Evolutionary conservation across 1,284 basidiomycete genomes (phyloP).

Genomic region (Neolentinus lepideus): DNA sequence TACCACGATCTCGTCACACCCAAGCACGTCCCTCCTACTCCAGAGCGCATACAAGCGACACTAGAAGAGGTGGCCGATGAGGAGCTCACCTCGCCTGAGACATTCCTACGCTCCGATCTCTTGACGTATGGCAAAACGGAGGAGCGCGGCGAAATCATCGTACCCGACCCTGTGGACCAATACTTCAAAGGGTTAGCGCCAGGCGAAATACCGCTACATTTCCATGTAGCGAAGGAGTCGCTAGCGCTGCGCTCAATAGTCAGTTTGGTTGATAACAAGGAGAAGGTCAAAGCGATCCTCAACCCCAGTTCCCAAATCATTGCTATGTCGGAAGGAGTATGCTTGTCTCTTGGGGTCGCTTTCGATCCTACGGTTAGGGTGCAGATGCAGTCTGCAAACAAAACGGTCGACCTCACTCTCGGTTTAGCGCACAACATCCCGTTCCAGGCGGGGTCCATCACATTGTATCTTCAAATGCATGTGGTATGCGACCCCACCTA

Average conservation of each 20-base stretch:
- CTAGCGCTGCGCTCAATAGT: constrained; percentile 10
- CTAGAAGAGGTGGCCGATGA: background rate
- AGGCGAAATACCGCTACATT: background rate
- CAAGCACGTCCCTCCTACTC: background rate
- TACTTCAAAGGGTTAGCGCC: constrained; percentile 5
- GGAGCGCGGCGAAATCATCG: background rate
- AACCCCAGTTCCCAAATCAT: constrained; percentile 19
- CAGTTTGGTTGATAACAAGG: constrained; percentile 6
- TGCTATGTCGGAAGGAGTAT: constrained; percentile 16
- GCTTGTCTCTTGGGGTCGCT: constrained; percentile 9
- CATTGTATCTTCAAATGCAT: background rate
- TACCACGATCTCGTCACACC: background rate
- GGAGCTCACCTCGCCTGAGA: background rate
- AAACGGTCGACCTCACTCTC: constrained; percentile 14
- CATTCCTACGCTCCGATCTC: background rate
- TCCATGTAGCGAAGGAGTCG: constrained; percentile 1
- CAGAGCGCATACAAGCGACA: background rate
- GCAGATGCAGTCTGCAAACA: constrained; percentile 20
- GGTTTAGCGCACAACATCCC: constrained; percentile 16
- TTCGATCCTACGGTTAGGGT: constrained; percentile 15
- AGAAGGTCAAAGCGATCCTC: constrained; percentile 14
- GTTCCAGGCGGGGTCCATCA: background rate
- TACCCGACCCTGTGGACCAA: background rate
- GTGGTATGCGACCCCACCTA: no score
- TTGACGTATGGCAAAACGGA: background rate